Evolutionary conservation across 2,329 filamentous ascomycete species (phyloP), one percentile per base, ranked within the genome.

Genomic region (Penicillium rolfsii): DNA sequence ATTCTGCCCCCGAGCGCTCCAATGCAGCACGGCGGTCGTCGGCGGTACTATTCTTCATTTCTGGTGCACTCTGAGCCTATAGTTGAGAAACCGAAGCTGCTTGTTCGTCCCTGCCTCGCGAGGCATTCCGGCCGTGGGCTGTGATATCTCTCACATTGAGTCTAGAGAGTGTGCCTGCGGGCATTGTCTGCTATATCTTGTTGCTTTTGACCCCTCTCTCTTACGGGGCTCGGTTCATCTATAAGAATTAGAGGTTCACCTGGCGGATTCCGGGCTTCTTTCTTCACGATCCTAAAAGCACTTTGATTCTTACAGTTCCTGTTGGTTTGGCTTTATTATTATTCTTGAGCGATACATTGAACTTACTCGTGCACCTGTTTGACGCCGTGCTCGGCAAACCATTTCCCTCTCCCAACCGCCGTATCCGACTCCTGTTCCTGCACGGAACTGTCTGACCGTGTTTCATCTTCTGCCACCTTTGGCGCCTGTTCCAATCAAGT

Each of bases 51-150:
- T 65, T 49, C 59, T 66, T 58, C 50, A 53, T 56, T 59, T 64
- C 66, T 70, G 53, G 68, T 69, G 66, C 66, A 66, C 60, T 71
- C 67, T 73, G 66, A 69, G 70, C 70, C 72, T 73, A 71, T 76
- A 70, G 70, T 41, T 54, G 58, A 62, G 64, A 63, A 67, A 61
- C 62, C 65, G 43, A 67, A 66, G 65, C 59, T 64, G 64, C 60
- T 64, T 67, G 64, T 70, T 60, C 67, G 59, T 61, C 70, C 70
- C 70, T 74, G 70, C 73, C 72, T 75, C 64, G 70, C 70, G 66
- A 76, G 73, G 72, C 74, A 72, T 62, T 70, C 61, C 67, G 62
- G 57, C 64, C 57, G 55, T 52, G 45, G 52, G 64, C 62, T 62
- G 68, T 71, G 65, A 70, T 71, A 66, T 69, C 67, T 59, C 62